phyloP scores from a whole-genome alignment of 441 rosid species.

The Bruguiera hainesii region DNA sequence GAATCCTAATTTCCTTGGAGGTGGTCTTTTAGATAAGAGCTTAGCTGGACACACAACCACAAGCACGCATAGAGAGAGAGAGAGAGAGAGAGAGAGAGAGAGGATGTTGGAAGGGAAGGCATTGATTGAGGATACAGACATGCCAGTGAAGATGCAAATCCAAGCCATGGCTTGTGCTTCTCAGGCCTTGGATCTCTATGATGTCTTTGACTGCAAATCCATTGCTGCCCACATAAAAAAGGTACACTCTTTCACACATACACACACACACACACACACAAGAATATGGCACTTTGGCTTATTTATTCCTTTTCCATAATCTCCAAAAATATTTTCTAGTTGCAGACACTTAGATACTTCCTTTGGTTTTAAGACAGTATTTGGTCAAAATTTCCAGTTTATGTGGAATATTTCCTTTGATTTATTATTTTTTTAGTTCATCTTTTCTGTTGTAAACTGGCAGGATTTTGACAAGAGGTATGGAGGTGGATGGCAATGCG shows the following conservation, averaged over 20 bases:
- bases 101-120: constrained; percentile 91
- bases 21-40: background rate
- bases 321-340: too few relatives aligned
- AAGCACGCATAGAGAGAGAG: too few relatives aligned
- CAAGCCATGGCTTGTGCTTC: constrained; percentile 84
- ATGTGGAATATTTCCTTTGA: background rate
- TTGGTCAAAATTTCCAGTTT: too few relatives aligned
- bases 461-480: constrained; percentile 71
- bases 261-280: background rate
- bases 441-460: constrained; percentile 4
- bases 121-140: constrained; percentile 74
- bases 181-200: constrained; percentile 74
- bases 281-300: background rate
- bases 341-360: background rate
- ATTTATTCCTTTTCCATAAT: background rate
- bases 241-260: constrained; percentile 33
- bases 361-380: too few relatives aligned
- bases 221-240: constrained; percentile 79
- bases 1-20: background rate
- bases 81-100: constrained; percentile 5
- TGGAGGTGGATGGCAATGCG: constrained; percentile 94
- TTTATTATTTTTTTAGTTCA: background rate
- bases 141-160: constrained; percentile 84
- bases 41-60: background rate
- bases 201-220: constrained; percentile 62